Conservation (phyloP, 176 grass and related monocot genomes). For the Phoenix roebelenii region DNA sequence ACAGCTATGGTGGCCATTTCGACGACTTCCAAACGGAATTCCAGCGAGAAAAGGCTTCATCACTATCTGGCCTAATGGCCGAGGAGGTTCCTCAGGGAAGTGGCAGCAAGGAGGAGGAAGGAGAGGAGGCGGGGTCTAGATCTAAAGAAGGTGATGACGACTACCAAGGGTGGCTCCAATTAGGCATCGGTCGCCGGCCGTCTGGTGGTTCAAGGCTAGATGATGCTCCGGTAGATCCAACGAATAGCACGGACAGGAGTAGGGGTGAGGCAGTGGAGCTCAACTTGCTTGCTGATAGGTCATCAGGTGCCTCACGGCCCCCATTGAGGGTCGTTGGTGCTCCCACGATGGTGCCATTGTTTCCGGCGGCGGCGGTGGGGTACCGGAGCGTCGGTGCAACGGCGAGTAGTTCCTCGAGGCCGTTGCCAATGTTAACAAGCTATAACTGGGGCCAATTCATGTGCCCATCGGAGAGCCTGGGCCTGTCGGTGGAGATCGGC, state of each 20-base stretch:
- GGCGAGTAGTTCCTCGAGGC: background rate
- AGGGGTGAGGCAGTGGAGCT: slow-evolving; percentile 9
- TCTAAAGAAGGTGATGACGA: slow-evolving; percentile 7
- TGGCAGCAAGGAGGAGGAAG: slow-evolving; percentile 11
- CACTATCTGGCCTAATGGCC: slow-evolving; percentile 29
- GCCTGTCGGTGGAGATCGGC: slow-evolving; percentile 22
- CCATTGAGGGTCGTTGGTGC: slow-evolving; percentile 16
- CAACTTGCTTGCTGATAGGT: slow-evolving; percentile 31
- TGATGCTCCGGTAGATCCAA: background rate
- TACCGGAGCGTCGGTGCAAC: no score
- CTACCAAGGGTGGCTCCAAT: slow-evolving; percentile 59
- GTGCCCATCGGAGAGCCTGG: slow-evolving; percentile 6
- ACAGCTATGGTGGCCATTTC: slow-evolving; percentile 18
- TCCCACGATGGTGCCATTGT: slow-evolving; percentile 9
- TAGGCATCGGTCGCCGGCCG: slow-evolving; percentile 35
- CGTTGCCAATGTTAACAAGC: background rate
- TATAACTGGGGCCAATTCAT: slow-evolving; percentile 24
- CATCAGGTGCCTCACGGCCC: slow-evolving; percentile 26
- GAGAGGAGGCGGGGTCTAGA: slow-evolving; percentile 11
- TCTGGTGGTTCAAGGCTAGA: background rate
- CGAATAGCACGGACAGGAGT: no score
- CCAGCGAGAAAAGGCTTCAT: background rate
- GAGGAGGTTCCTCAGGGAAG: slow-evolving; percentile 4
- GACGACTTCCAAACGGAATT: slow-evolving; percentile 22
- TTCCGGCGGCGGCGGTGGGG: no score